Evolutionary conservation across 2,329 filamentous ascomycete genomes (phyloP).

Genomic region (Botrytis byssoidea): DNA sequence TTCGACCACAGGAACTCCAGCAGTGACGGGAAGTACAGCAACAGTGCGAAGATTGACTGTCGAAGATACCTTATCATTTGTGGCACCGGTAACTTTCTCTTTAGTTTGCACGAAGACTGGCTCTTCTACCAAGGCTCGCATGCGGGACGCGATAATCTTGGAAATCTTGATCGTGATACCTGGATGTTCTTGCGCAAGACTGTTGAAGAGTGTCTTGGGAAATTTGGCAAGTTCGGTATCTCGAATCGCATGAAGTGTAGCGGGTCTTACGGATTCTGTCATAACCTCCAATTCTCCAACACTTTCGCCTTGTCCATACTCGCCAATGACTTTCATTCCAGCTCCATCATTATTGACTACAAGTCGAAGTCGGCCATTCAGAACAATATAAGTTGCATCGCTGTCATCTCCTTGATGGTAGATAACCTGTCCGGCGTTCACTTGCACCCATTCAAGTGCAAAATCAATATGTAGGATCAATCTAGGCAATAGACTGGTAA

Average conservation of each 20-base stretch:
- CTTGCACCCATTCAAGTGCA: conserved; percentile 96
- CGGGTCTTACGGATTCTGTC: conserved; percentile 87
- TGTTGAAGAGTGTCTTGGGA: conserved; percentile 94
- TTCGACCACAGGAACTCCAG: conserved; percentile 89
- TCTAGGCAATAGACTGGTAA: conserved; percentile 84
- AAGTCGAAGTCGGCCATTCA: conserved; percentile 85
- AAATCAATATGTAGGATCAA: conserved; percentile 97
- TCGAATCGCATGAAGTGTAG: conserved; percentile 90
- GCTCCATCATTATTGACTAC: conserved; percentile 80
- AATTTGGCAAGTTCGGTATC: conserved; percentile 97
- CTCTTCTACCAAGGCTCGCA: conserved; percentile 85
- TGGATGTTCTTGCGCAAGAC: conserved; percentile 91
- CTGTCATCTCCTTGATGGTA: conserved; percentile 94
- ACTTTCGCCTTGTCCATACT: conserved; percentile 96
- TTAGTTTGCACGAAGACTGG: conserved; percentile 65
- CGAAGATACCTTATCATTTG: conserved; percentile 70
- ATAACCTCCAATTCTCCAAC: conserved; percentile 96
- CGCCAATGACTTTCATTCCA: conserved; percentile 80
- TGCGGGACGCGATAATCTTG: conserved; percentile 94
- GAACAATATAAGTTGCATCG: conserved; percentile 95
- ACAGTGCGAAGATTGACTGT: conserved; percentile 92
- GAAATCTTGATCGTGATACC: conserved; percentile 99
- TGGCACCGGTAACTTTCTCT: conserved; percentile 59
- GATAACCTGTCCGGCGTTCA: conserved; percentile 90
- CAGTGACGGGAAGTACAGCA: conserved; percentile 84